Conservation (phyloP, 2,329 filamentous ascomycete species). For the Escovopsis sp. region DNA sequence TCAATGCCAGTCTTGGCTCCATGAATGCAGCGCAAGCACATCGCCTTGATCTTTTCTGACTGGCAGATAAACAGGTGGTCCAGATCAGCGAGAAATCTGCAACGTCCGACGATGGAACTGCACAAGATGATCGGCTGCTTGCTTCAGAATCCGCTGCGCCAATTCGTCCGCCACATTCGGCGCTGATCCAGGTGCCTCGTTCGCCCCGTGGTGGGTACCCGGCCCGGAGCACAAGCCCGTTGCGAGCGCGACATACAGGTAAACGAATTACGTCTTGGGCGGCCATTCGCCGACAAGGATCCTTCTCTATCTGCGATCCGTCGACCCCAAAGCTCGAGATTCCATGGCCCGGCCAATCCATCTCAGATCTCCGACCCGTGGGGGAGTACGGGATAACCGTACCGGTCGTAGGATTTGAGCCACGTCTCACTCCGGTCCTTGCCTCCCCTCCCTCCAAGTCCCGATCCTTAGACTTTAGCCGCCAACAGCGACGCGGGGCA, state of each 20-base stretch:
- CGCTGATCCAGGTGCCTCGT: no score
- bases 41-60: no score
- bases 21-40: no score
- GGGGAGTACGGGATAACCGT: no score
- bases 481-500: conserved; percentile 4
- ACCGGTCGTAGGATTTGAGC: background rate
- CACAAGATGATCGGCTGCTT: no score
- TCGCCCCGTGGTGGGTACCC: no score
- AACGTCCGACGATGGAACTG: no score
- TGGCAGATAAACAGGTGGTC: no score
- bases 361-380: background rate
- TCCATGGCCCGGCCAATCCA: background rate
- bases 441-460: conserved; percentile 1
- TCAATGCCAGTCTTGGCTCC: background rate
- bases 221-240: no score
- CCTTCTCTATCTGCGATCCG: conserved; percentile 1
- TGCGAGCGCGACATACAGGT: conserved; percentile 5
- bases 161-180: no score
- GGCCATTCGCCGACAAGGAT: conserved; percentile 11
- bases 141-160: no score
- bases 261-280: conserved; percentile 15
- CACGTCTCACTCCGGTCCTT: conserved; percentile 1
- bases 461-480: conserved; percentile 2
- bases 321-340: background rate
- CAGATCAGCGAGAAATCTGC: no score